Evolutionary conservation across 768 basidiomycete genomes (phyloP), one percentile per base, ranked within the genome.

Genomic region (Antrodiella citrinella): DNA sequence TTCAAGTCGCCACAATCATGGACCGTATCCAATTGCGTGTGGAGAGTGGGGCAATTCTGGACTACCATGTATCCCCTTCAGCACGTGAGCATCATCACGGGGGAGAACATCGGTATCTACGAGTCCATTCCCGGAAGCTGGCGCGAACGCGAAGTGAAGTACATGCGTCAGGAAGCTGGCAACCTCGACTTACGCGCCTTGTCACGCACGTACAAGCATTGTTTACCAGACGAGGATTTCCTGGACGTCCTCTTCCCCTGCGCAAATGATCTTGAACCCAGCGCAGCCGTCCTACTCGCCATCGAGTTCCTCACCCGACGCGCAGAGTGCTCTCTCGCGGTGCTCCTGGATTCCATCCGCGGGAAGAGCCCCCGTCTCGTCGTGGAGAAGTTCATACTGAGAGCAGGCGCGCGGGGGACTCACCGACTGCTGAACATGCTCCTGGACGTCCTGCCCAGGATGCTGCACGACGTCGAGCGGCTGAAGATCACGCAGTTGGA

Each of bases 1-100:
- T 50, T 50, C 49, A 50, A 50, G 18, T 35, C 30, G 7, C 30
- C 30, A 35, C 30, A 35, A 35, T 35, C 30, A 35, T 35, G 30
- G 30, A 15, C 30, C 7, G 7, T 35, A 7, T 7, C 30, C 30
- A 15, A 7, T 15, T 35, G 30, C 15, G 15, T 35, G 30, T 35
- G 30, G 30, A 35, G 30, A 35, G 7, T 35, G 15, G 30, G 7
- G 7, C 30, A 15, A 15, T 35, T 7, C 30, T 35, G 30, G 7
- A 35, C 30, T 15, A 35, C 7, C 7, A 35, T 35, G 7, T 35
- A 35, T 35, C 30, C 15, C 30, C 7, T 15, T 7, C 30, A 7
- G 15, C 7, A 35, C 30, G 7, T 15, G 15, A 15, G 30, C 30
- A 35, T 35, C 30, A 35, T 35, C 15, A 15, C 7, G 7, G 30